Evolutionary conservation across 2,329 filamentous ascomycete species (phyloP), one percentile per base, ranked within the genome.

Genomic region (Colletotrichum theobromicola): DNA sequence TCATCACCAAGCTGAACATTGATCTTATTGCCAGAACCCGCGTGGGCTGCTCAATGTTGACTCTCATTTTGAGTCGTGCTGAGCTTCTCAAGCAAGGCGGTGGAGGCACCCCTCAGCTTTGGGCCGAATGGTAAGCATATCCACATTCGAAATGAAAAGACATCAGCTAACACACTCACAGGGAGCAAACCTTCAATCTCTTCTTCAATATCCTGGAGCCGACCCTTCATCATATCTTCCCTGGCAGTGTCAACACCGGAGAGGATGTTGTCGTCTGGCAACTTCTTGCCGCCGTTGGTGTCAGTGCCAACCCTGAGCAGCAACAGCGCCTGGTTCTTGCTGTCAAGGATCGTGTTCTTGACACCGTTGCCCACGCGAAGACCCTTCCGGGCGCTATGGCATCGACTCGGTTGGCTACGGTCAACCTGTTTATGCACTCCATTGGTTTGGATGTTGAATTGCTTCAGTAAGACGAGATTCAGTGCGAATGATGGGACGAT

Each of bases 191-290:
- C 8, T 98, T 98, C 85, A 95, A 95, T 79, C 89, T 91, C 30
- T 90, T 99, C 74, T 99, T 99, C 84, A 95, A 97, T 82, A 90
- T 91, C 8, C 88, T 98, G 21, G 96, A 98, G 83, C 94, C 94
- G 2, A 93, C 93, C 8, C 90, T 98, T 61, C 93, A 94, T 15
- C 91, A 94, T 79, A 93, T 98, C 76, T 99, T 99, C 90, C 96
- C 96, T 0, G 94, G 94, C 24, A 94, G 94, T n/a, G 94, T 98
- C 80, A 95, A 95, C 77, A 93, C 94, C 9, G 94, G 94, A 64
- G 95, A 98, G 78, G 97, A 99, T 80, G 93, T 98, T 81, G 98
- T 98, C 81, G 95, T 98, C 50, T 99, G 97, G 97, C 96, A 98
- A 84, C 97, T 98, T 83, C 89, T 99, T 77, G 97, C 97, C 10